Base-by-base conservation (phyloP, 23 red algal genomes). In the Rhodosorus marinus region DNA sequence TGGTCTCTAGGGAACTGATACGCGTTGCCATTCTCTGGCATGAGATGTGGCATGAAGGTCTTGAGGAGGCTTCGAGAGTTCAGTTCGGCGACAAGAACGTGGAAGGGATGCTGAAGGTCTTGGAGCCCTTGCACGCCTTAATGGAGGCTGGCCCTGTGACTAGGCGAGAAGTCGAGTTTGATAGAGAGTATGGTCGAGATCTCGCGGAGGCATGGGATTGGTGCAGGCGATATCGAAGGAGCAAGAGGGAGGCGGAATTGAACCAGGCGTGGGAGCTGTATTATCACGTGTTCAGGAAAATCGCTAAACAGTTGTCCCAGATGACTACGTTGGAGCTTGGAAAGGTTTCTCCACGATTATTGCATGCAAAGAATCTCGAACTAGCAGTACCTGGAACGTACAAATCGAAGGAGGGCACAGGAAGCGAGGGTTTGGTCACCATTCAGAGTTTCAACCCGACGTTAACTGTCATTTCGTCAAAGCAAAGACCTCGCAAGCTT, bases 31-130 rank as follows among this genome's bases (percentile, higher is more conserved):
- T 98, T 2, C 58, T 98, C 24, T 84, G 78, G 78, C 66, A 59
- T n/a, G 90, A 98, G 57, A 74, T 80, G 60, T 98, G 90, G 90
- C 75, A 64, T 34, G 90, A 98, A 60, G 49, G 57, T 3, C 54
- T 98, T 29, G 90, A 98, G 61, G 90, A 98, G 47, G 90, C 90
- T 8, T 86, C 79, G 29, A 67, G 81, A 27, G 38, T 84, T 19
- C 86, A 85, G 38, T 98, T 85, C 35, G 71, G 81, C 19, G 79
- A 98, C 24, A 57, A 81, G 36, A 74, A 98, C 67, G 65, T 72
- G 34, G 64, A 30, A 26, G 90, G 72, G 22, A 98, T 98, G 90
- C 31, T 98, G 35, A 74, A 83, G 34, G 69, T 71, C 33, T 36
- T 98, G 15, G 35, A 69, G 60, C 90, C 79, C 5, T 67, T 98